Evolutionary conservation across 306 rosid genomes (phyloP).

Genomic region (Glycine tomentella): DNA sequence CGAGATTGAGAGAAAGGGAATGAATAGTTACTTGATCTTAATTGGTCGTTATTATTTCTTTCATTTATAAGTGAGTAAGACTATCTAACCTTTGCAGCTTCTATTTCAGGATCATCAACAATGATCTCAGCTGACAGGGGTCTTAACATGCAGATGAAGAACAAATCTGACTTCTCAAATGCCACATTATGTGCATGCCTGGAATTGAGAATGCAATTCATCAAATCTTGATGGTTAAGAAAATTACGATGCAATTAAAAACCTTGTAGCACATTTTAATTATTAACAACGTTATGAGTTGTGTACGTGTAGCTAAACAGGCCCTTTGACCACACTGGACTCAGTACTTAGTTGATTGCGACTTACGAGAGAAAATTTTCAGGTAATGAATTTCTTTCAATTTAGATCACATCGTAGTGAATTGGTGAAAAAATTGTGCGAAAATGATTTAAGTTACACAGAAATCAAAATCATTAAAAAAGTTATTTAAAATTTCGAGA

Average conservation of each 20-base stretch:
- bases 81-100: conserved; percentile 88
- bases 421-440: neutral
- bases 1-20: neutral
- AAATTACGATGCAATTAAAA: neutral
- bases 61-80: neutral
- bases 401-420: conserved; percentile 3
- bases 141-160: conserved; percentile 88
- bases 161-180: conserved; percentile 87
- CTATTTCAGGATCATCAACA: conserved; percentile 81
- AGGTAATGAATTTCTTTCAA: neutral
- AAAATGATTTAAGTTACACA: neutral
- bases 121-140: conserved; percentile 57
- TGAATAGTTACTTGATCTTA: neutral
- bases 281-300: neutral
- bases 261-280: neutral
- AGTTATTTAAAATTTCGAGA: neutral
- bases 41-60: neutral
- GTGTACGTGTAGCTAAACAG: neutral
- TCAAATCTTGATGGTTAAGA: conserved; percentile 31
- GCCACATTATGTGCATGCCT: conserved; percentile 93
- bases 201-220: conserved; percentile 36
- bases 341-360: too few relatives aligned
- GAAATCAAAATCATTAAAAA: neutral
- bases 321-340: neutral
- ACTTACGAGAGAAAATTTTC: neutral